phyloP scores from a whole-genome alignment of 2,329 filamentous ascomycete genomes.

The Geosmithia flava region DNA sequence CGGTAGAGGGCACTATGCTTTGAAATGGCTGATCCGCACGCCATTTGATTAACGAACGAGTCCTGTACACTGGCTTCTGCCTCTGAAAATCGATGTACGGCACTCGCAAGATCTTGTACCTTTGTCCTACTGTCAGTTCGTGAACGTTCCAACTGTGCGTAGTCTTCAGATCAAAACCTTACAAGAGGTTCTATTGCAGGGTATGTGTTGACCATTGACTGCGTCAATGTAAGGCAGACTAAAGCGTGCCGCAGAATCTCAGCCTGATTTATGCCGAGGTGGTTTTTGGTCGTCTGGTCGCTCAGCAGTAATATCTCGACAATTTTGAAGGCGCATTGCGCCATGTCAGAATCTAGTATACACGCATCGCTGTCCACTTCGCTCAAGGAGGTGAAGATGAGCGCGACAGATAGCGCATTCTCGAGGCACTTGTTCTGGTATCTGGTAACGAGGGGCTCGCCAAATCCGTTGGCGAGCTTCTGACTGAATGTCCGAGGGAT shows the following conservation, averaged over 20 bases:
- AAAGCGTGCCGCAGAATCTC: not conserved
- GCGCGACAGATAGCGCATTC: not conserved
- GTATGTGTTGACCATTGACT: not conserved
- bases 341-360: conserved; percentile 3
- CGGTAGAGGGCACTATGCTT: conserved; percentile 2
- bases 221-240: not conserved
- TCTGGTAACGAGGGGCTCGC: too few species aligned
- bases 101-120: not conserved
- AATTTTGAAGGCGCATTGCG: conserved; percentile 1
- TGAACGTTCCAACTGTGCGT: not conserved
- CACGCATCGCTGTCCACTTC: not conserved
- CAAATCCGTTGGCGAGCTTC: too few species aligned
- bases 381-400: not conserved
- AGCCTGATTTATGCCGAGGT: not conserved
- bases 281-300: not conserved
- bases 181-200: not conserved
- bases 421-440: conserved; percentile 1
- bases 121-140: not conserved
- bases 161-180: too few species aligned
- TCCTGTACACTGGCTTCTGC: not conserved
- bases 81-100: not conserved
- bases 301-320: conserved; percentile 1
- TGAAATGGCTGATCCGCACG: not conserved
- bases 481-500: too few species aligned
- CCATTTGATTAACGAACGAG: too few species aligned